Conservation (phyloP, 2,329 filamentous ascomycete genomes). For the Phaeosphaeriaceae sp. region DNA sequence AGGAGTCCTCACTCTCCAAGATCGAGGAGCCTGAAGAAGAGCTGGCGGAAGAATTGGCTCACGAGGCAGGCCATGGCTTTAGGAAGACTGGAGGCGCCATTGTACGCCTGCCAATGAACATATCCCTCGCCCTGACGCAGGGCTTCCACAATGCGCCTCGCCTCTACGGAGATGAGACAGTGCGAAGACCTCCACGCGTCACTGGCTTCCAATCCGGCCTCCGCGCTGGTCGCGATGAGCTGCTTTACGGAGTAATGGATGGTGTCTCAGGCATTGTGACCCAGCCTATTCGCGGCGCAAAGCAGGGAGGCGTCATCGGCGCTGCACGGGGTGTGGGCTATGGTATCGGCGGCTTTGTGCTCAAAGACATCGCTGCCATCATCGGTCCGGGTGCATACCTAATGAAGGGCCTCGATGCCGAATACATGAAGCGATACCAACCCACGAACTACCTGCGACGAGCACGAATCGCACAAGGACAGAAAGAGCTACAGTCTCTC, state of each 20-base stretch:
- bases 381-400: constrained; percentile 69
- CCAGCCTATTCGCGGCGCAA: constrained; percentile 66
- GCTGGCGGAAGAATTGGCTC: constrained; percentile 48
- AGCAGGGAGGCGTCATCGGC: constrained; percentile 63
- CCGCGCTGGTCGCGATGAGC: constrained; percentile 67
- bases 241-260: constrained; percentile 71
- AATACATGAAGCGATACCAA: constrained; percentile 62
- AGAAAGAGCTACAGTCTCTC: constrained; percentile 34
- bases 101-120: constrained; percentile 65
- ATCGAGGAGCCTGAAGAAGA: constrained; percentile 42
- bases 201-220: constrained; percentile 71
- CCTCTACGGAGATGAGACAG: constrained; percentile 74
- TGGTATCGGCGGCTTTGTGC: constrained; percentile 69
- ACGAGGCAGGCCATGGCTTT: constrained; percentile 62
- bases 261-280: constrained; percentile 69
- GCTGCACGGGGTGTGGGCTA: constrained; percentile 64
- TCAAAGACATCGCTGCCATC: constrained; percentile 71
- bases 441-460: constrained; percentile 64
- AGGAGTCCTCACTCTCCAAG: constrained; percentile 38
- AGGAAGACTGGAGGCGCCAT: constrained; percentile 61
- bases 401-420: constrained; percentile 70
- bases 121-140: constrained; percentile 69
- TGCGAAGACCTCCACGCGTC: constrained; percentile 68
- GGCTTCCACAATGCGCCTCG: constrained; percentile 76
- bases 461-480: constrained; percentile 67